These are phyloP conservation scores for Asterionellopsis glacialis DNA, from an alignment of 108 stramenopile genomes.

Conservation along the genomic window DNA sequence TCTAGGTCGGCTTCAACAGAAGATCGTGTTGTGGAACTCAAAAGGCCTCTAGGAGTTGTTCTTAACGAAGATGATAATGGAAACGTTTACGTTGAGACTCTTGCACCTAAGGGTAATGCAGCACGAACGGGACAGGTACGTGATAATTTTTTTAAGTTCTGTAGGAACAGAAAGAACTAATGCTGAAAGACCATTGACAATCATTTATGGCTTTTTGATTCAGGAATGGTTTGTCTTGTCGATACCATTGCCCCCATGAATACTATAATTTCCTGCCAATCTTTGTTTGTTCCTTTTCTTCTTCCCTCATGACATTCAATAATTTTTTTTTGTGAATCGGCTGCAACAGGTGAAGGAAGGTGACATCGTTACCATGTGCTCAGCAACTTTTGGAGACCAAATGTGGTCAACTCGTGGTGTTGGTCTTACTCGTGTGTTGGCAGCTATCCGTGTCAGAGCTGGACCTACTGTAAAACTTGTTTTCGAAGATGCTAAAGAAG, in stretches of 20 bases:
- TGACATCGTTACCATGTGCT: slow-evolving; percentile 91
- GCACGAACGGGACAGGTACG: slow-evolving; percentile 79
- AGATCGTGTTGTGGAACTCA: slow-evolving; percentile 89
- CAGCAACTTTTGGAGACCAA: slow-evolving; percentile 94
- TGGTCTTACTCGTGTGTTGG: slow-evolving; percentile 83
- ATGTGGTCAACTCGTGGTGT: slow-evolving; percentile 91
- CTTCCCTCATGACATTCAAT: slow-evolving; percentile 6
- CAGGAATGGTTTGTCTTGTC: neutral
- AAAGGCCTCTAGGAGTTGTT: slow-evolving; percentile 87
- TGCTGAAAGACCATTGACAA: too few species aligned
- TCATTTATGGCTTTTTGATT: neutral
- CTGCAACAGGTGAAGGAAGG: slow-evolving; percentile 62
- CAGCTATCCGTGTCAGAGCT: slow-evolving; percentile 85
- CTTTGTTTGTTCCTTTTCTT: slow-evolving; percentile 1
- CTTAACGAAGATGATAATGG: slow-evolving; percentile 87
- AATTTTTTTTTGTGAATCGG: neutral
- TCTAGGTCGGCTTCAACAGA: slow-evolving; percentile 53
- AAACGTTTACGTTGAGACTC: slow-evolving; percentile 87
- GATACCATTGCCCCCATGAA: neutral
- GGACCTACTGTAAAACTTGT: slow-evolving; percentile 81
- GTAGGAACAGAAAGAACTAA: neutral
- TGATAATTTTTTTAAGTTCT: neutral
- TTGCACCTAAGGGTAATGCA: slow-evolving; percentile 88
- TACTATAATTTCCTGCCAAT: neutral
- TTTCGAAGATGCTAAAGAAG: slow-evolving; percentile 56